These are phyloP conservation scores for Fragaria vesca DNA, from an alignment of 306 rosid species.

Conservation along the genomic window DNA sequence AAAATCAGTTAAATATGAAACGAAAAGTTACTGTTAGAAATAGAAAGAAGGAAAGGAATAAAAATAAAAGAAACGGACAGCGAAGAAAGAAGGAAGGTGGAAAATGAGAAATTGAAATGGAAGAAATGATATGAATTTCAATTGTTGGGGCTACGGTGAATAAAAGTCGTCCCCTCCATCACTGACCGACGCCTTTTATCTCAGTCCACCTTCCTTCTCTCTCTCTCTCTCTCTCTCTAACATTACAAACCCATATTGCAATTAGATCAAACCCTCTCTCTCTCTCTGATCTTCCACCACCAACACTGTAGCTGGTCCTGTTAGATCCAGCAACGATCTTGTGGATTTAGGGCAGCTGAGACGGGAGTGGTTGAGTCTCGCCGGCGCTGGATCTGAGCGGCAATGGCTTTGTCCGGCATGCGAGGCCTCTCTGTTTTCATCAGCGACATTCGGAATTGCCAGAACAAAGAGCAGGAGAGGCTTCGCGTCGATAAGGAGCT, in stretches of 20 bases:
- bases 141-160: slow-evolving; percentile 23
- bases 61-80: too few species aligned
- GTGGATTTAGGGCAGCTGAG: slow-evolving; percentile 12
- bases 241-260: neutral
- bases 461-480: slow-evolving; percentile 95
- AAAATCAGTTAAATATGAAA: too few species aligned
- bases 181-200: slow-evolving; percentile 47
- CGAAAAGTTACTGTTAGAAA: too few species aligned
- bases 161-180: slow-evolving; percentile 54
- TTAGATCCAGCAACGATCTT: slow-evolving; percentile 62
- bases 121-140: too few species aligned
- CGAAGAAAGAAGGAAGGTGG: too few species aligned
- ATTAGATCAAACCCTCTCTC: neutral
- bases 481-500: slow-evolving; percentile 97
- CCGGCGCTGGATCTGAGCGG: slow-evolving; percentile 55
- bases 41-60: too few species aligned
- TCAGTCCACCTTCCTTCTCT: slow-evolving; percentile 53
- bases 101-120: too few species aligned
- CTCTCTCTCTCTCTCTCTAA: slow-evolving; percentile 17
- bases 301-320: neutral
- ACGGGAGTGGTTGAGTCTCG: neutral
- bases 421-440: slow-evolving; percentile 97
- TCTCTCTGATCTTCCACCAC: neutral
- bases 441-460: slow-evolving; percentile 97
- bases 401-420: slow-evolving; percentile 98